Evolutionary conservation across 2,329 filamentous ascomycete species (phyloP).

Genomic region (Cryphonectria parasitica): DNA sequence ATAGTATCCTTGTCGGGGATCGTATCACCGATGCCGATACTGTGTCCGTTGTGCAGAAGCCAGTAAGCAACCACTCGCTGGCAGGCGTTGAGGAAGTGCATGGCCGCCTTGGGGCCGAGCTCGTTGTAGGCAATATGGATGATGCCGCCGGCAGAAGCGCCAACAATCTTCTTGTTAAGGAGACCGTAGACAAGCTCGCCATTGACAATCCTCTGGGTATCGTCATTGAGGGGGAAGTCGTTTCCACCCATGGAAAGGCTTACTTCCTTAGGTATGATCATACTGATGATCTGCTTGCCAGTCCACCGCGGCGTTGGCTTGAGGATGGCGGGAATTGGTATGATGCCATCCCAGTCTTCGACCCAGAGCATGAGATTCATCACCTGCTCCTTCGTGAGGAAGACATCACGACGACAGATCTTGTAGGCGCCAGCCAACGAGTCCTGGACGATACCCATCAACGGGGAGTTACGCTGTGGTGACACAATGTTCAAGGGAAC

Average conservation of each 20-base stretch:
- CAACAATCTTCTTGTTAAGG: conserved; percentile 91
- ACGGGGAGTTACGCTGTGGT: conserved; percentile 90
- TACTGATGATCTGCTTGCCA: conserved; percentile 94
- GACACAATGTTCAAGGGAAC: conserved; percentile 99
- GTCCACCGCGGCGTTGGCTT: conserved; percentile 95
- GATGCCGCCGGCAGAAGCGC: conserved; percentile 86
- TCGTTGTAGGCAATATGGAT: conserved; percentile 97
- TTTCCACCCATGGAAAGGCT: conserved; percentile 74
- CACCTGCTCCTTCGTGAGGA: conserved; percentile 85
- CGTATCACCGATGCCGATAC: conserved; percentile 97
- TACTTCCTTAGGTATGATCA: conserved; percentile 86
- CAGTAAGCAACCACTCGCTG: conserved; percentile 97
- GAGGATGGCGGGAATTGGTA: conserved; percentile 90
- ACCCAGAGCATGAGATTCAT: conserved; percentile 99
- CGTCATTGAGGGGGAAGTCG: conserved; percentile 70
- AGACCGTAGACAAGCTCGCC: conserved; percentile 91
- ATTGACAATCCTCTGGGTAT: conserved; percentile 79
- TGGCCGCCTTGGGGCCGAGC: conserved; percentile 80
- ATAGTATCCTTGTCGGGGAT: conserved; percentile 89
- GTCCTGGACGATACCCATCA: conserved; percentile 99
- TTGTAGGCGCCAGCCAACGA: conserved; percentile 97
- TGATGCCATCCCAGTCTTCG: conserved; percentile 93
- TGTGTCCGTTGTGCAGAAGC: conserved; percentile 95
- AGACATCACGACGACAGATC: conserved; percentile 89
- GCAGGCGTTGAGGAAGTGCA: conserved; percentile 94